These are phyloP conservation scores for Teratosphaeria epicoccoides DNA, from an alignment of 2,329 filamentous ascomycete genomes.

Conservation along the genomic window DNA sequence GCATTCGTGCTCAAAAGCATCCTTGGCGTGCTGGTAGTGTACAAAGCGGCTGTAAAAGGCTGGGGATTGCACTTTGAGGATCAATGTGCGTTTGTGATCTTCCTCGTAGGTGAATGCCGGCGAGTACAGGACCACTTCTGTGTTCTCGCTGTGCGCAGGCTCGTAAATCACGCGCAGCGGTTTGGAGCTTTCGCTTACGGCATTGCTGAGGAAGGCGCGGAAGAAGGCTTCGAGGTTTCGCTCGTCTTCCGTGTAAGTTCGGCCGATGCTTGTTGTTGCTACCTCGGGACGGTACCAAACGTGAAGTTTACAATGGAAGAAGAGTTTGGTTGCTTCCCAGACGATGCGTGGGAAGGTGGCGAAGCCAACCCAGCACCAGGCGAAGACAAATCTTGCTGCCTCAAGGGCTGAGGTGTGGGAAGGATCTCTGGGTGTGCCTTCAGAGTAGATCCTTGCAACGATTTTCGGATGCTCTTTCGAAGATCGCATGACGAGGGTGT, in stretches of 20 bases:
- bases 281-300: constrained; percentile 59
- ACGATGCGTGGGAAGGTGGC: constrained; percentile 56
- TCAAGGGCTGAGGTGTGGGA: constrained; percentile 29
- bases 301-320: constrained; percentile 46
- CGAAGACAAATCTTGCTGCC: constrained; percentile 17
- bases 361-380: constrained; percentile 59
- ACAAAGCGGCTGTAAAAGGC: constrained; percentile 57
- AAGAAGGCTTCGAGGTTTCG: constrained; percentile 31
- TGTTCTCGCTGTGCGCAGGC: constrained; percentile 31
- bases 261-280: constrained; percentile 43
- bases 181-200: constrained; percentile 39
- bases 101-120: constrained; percentile 27
- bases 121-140: constrained; percentile 23
- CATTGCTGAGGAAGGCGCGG: constrained; percentile 29
- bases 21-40: constrained; percentile 50
- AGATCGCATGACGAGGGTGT: constrained; percentile 50
- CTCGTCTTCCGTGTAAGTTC: constrained; percentile 44
- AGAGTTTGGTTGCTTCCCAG: constrained; percentile 48
- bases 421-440: constrained; percentile 42
- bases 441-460: constrained; percentile 49
- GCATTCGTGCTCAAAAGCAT: constrained; percentile 52
- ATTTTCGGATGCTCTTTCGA: constrained; percentile 52
- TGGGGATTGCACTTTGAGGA: constrained; percentile 52
- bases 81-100: constrained; percentile 34
- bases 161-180: constrained; percentile 45